These are phyloP conservation scores for Pseudognaphalium luteoalbum DNA, from an alignment of 129 eudicot genomes.

Conservation along the genomic window DNA sequence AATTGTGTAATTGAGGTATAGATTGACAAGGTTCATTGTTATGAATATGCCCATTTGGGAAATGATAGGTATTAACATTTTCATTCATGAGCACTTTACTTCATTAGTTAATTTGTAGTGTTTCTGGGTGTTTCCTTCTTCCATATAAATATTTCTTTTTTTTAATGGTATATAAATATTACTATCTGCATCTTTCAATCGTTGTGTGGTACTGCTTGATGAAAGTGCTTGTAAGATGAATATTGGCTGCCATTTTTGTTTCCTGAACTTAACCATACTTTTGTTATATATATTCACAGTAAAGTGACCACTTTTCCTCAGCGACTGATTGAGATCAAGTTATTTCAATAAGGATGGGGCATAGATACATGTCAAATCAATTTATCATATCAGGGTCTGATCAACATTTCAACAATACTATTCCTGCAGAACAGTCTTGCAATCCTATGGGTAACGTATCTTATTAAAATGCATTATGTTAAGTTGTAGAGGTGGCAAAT, in stretches of 20 bases:
- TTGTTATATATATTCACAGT: constrained; percentile 20
- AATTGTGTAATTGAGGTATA: background rate
- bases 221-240: background rate
- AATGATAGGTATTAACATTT: background rate
- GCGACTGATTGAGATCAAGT: constrained; percentile 1
- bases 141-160: constrained; percentile 7
- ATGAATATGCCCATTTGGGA: background rate
- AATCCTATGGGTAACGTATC: constrained; percentile 30
- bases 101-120: background rate
- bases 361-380: constrained; percentile 32
- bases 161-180: constrained; percentile 13
- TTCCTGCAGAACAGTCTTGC: constrained; percentile 28
- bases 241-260: background rate
- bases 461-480: background rate
- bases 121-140: background rate
- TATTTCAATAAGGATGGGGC: constrained; percentile 33
- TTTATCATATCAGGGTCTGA: constrained; percentile 20
- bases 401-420: constrained; percentile 25
- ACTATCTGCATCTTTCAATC: constrained; percentile 1
- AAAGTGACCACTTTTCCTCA: background rate
- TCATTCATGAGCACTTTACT: background rate
- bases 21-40: background rate
- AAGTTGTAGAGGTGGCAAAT: background rate
- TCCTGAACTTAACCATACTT: constrained; percentile 5
- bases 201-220: background rate